Percentiles rank a stretch among this genome's conserved stretches.
Conservation (phyloP, 75 land plant species). For the Cryptomeria japonica region DNA sequence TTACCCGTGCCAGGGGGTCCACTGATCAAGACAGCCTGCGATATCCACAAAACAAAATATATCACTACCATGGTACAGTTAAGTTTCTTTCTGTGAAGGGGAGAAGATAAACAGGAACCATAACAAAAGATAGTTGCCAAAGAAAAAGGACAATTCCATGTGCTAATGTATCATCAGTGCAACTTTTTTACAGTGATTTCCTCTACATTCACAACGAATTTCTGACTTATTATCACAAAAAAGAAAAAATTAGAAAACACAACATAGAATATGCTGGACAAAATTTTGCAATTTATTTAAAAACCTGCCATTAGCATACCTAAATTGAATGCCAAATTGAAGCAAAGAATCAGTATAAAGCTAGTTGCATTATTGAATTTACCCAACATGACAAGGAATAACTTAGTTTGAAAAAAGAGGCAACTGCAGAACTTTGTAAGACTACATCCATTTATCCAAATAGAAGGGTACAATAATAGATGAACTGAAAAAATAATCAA, state of each 20-base stretch:
- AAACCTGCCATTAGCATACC: neutral
- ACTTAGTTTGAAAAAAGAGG: neutral
- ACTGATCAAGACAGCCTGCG: slow-evolving; percentile 88
- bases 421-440: neutral
- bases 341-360: neutral
- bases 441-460: neutral
- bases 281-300: neutral
- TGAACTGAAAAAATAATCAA: neutral
- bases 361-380: neutral
- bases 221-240: neutral
- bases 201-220: neutral
- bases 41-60: slow-evolving; percentile 12
- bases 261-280: neutral
- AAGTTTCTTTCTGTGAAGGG: neutral
- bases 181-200: neutral
- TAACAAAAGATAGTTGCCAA: neutral
- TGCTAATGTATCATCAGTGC: neutral
- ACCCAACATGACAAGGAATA: neutral
- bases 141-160: neutral
- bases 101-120: neutral
- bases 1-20: slow-evolving; percentile 99
- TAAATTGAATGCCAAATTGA: neutral
- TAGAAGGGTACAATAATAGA: neutral
- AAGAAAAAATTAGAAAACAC: neutral
- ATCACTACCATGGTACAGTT: neutral